Base-by-base conservation (phyloP, 1,284 basidiomycete genomes). In the Wolfiporia cocos region DNA sequence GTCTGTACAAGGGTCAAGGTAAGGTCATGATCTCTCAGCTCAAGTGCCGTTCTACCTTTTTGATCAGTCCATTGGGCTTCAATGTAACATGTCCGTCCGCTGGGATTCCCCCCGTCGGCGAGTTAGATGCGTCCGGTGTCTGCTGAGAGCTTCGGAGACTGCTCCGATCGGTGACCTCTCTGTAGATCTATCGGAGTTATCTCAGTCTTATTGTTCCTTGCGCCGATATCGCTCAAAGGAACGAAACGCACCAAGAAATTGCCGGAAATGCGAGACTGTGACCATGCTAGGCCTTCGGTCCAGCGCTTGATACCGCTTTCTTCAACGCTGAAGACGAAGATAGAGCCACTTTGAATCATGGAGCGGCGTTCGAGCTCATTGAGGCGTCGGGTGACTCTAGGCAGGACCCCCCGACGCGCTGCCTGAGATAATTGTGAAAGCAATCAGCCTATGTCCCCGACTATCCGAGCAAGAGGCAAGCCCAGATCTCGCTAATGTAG, bases 261-360 rank as follows among this genome's bases (percentile, higher is more conserved):
- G 49, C 81, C 81, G 19, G 86, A 76, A 45, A 90, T 90, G 1
- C 87, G 73, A 39, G 85, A 88, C 0, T 86, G 86, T 15, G 83
- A 86, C 86, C 86, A 90, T 19, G 84, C 68, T 29, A 86, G 64
- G 20, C 86, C 85, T 59, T 91, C 86, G 57, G 87, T 90, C 87
- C 87, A 90, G 17, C 87, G 72, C 59, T 86, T 89, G 61, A 91
- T 90, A 18, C 82, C 83, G 48, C 85, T 86, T 54, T 89, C 85
- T 50, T 84, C 77, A 56, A 89, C 86, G 53, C 76, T 81, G 64
- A 89, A 91, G 37, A 90, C 81, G 57, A 89, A 91, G 21, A 90
- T 77, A 9, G 83, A 76, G n/a, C 87, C 87, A 42, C 82, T 84
- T 49, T 74, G 72, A 59, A 91, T 86, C 71, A 86, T 81, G 5